Conservation (phyloP, 2,329 filamentous ascomycete genomes). For the Ophiocordyceps sinensis region DNA sequence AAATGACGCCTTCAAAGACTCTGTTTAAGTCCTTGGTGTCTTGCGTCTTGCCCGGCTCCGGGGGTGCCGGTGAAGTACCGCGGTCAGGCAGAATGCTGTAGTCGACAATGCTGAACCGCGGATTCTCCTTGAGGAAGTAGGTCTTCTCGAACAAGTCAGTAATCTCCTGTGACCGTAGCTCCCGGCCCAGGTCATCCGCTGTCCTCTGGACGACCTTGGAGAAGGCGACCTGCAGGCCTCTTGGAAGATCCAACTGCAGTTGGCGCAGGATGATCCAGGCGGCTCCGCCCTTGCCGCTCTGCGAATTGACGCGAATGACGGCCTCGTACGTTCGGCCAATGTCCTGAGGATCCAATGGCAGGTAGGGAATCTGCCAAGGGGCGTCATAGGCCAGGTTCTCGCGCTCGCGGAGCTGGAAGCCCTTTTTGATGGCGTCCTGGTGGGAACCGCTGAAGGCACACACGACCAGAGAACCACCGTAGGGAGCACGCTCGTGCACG, state of each 20-base stretch:
- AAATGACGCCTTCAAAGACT: conserved; percentile 72
- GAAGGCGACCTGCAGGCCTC: conserved; percentile 84
- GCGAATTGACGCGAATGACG: conserved; percentile 94
- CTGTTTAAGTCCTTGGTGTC: conserved; percentile 67
- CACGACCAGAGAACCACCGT: conserved; percentile 81
- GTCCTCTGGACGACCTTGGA: conserved; percentile 71
- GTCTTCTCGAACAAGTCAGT: conserved; percentile 75
- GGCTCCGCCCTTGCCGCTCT: conserved; percentile 85
- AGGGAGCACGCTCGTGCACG: conserved; percentile 77
- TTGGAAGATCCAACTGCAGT: conserved; percentile 81
- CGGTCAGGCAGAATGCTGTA: conserved; percentile 84
- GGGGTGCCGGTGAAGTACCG: conserved; percentile 56
- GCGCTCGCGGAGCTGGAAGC: conserved; percentile 57
- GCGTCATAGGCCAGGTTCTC: conserved; percentile 45
- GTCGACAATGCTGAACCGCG: conserved; percentile 75
- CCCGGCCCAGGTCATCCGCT: conserved; percentile 68
- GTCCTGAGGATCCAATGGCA: conserved; percentile 83
- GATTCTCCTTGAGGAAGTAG: conserved; percentile 73
- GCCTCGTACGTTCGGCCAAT: conserved; percentile 97
- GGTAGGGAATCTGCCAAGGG: conserved; percentile 76
- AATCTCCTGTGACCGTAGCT: conserved; percentile 75
- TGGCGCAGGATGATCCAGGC: conserved; percentile 88
- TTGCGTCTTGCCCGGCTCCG: conserved; percentile 53
- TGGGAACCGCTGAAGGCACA: conserved; percentile 86
- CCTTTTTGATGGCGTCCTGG: conserved; percentile 94